Evolutionary conservation across 1,284 basidiomycete species (phyloP).

Genomic region (Ustilago bromivora): DNA sequence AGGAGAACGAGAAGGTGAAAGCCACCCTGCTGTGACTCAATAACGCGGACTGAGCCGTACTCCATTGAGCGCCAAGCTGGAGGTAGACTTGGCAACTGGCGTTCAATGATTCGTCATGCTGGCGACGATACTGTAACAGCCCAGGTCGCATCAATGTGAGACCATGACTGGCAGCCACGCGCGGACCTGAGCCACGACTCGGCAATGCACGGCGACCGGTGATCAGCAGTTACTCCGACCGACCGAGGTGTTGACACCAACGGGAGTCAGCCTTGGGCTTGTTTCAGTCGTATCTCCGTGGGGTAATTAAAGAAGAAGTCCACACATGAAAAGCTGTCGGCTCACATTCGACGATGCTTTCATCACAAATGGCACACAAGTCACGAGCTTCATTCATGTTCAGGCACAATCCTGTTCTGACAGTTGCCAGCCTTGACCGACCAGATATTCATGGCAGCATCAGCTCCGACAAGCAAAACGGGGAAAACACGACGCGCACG

Average conservation of each 20-base stretch:
- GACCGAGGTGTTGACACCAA: not conserved
- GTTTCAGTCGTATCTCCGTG: not conserved
- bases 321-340: not conserved
- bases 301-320: not conserved
- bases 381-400: too few relatives aligned
- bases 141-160: not conserved
- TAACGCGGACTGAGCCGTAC: not conserved
- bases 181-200: not conserved
- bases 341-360: not conserved
- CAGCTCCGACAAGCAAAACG: not conserved
- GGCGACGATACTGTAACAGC: not conserved
- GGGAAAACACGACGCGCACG: not conserved
- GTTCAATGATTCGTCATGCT: too few relatives aligned
- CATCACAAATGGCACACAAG: not conserved
- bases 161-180: not conserved
- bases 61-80: not conserved
- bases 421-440: too few relatives aligned
- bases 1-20: too few relatives aligned
- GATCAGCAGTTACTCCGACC: not conserved
- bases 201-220: not conserved
- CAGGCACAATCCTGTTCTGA: too few relatives aligned
- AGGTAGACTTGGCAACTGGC: not conserved
- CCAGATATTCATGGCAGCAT: too few relatives aligned
- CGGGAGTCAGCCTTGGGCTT: not conserved
- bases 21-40: not conserved